Evolutionary conservation across 352 stramenopile species (phyloP), one percentile per base, ranked within the genome.

Genomic region (Phytophthora melonis): DNA sequence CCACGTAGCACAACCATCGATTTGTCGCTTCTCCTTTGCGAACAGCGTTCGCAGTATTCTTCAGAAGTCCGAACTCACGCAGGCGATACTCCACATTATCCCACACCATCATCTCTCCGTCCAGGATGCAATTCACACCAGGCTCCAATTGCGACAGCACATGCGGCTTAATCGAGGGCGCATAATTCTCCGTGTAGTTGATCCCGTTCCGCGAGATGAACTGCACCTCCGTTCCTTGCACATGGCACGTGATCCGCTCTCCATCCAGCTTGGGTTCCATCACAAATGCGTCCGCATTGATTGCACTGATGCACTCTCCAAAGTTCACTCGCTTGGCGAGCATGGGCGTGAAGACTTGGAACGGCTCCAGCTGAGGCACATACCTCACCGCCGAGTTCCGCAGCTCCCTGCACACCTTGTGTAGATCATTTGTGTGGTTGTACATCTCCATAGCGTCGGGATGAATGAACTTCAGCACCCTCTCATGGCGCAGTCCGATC

Each of bases 51-150:
- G 88, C 90, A 18, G 93, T 90, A 69, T 85, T 92, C 64, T 94
- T 96, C 32, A 96, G 69, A 36, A 94, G 71, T 1, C 90, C 88
- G 75, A 96, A 96, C 72, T 94, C 87, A 49, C 83, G 82, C 49
- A 93, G 66, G 0, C 74, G 77, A 73, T 92, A 94, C 66, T 93
- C 87, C 14, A 86, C 23, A 66, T 93, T 95, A 69, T 95, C 90
- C 89, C 90, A 95, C 5, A 96, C 88, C 84, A 97, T 93, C 89
- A 97, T 95, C 53, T 97, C 90, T 49, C 90, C 90, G 49, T 97
- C 90, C 10, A 97, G 75, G 34, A 97, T 95, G 47, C 81, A 90
- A 68, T 95, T 81, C 14, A 93, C 72, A 13, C 80, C 84, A 34
- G 66, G 50, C 14, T 84, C 67, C 19, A 97, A 36, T 61, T 97